These are phyloP conservation scores for Coemansia sp. DNA, from an alignment of 192 early-diverging fungal species.

Conservation along the genomic window DNA sequence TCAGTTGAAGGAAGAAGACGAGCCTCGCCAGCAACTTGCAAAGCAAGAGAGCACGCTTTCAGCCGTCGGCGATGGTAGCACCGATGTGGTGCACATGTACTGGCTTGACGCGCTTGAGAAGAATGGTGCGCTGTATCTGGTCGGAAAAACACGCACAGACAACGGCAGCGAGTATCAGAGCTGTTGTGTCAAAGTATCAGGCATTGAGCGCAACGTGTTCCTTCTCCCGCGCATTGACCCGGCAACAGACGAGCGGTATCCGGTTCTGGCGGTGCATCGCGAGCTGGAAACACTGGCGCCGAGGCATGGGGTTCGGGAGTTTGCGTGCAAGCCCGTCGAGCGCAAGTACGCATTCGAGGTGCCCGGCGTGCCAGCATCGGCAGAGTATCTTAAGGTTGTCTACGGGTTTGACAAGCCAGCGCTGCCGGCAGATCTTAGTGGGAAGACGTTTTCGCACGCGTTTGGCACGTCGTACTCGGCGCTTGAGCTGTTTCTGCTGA, in stretches of 20 bases:
- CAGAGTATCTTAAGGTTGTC: constrained; percentile 84
- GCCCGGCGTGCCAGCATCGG: constrained; percentile 71
- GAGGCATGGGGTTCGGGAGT: constrained; percentile 59
- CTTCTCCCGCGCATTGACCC: constrained; percentile 75
- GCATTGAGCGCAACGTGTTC: constrained; percentile 84
- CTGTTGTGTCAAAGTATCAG: constrained; percentile 79
- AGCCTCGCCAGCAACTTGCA: neutral
- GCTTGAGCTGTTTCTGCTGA: constrained; percentile 91
- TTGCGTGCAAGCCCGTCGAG: constrained; percentile 62
- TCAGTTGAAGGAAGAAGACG: neutral
- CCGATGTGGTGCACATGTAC: constrained; percentile 62
- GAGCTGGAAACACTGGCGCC: constrained; percentile 71
- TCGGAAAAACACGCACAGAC: constrained; percentile 75
- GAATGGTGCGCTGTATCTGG: constrained; percentile 79
- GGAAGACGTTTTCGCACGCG: constrained; percentile 75
- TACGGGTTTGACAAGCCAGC: constrained; percentile 69
- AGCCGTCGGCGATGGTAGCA: neutral
- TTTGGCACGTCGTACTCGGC: constrained; percentile 87
- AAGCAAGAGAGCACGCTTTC: neutral
- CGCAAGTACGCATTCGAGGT: constrained; percentile 94
- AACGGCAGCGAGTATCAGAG: constrained; percentile 53
- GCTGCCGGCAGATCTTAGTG: constrained; percentile 58
- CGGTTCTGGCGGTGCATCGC: constrained; percentile 61
- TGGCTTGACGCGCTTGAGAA: constrained; percentile 94
- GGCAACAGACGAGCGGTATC: constrained; percentile 50